These are phyloP conservation scores for Benincasa hispida DNA, from an alignment of 306 rosid genomes.

Conservation along the genomic window DNA sequence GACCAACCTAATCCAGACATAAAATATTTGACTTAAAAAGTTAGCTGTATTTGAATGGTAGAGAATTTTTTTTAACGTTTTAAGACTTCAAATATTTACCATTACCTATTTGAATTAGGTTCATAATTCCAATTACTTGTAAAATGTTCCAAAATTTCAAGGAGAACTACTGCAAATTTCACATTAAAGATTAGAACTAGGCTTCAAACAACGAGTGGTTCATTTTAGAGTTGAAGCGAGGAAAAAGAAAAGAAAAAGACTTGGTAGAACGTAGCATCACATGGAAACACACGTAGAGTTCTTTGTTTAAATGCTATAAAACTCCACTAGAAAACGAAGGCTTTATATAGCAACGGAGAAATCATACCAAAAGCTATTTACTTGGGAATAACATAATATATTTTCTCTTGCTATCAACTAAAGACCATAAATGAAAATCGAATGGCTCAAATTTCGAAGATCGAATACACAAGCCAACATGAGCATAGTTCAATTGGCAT, in stretches of 20 bases:
- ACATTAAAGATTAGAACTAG: neutral
- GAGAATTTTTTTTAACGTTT: neutral
- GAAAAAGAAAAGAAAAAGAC: neutral
- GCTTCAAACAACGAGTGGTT: neutral
- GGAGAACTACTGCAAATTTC: neutral
- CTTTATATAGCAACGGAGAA: neutral
- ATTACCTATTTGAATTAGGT: neutral
- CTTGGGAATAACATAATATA: neutral
- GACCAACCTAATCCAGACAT: neutral
- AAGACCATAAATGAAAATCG: neutral
- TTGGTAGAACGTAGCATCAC: neutral
- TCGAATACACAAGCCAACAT: neutral
- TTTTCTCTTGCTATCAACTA: neutral
- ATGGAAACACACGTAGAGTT: neutral
- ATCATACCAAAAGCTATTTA: neutral
- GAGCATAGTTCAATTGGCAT: no score
- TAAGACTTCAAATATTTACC: neutral
- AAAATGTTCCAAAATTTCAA: neutral
- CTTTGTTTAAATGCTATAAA: neutral
- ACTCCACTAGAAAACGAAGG: neutral
- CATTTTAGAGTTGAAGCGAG: neutral
- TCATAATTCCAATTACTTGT: neutral
- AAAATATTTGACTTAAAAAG: neutral
- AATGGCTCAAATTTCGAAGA: neutral
- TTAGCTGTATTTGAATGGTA: neutral